These are phyloP conservation scores for Vitis labrusca DNA, from an alignment of 164 flowering plant genomes.

Conservation along the genomic window DNA sequence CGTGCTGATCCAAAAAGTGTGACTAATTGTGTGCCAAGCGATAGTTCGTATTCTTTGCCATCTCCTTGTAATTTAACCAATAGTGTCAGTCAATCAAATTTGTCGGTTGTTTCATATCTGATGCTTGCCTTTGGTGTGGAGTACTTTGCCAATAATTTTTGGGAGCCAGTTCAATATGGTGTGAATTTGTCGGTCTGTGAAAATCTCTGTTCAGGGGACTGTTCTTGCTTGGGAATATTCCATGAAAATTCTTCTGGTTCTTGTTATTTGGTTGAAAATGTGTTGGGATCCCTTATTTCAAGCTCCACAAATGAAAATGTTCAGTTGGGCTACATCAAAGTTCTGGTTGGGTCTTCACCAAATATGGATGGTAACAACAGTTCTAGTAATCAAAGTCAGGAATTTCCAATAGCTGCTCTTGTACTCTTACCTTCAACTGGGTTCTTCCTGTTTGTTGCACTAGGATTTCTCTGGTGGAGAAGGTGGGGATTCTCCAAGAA, in stretches of 20 bases:
- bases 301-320: constrained; percentile 17
- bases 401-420: constrained; percentile 51
- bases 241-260: constrained; percentile 56
- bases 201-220: constrained; percentile 55
- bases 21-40: constrained; percentile 46
- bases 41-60: constrained; percentile 40
- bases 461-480: constrained; percentile 53
- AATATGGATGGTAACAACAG: neutral
- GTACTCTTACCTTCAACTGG: constrained; percentile 64
- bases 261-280: constrained; percentile 51
- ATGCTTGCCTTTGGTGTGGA: constrained; percentile 41
- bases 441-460: constrained; percentile 30
- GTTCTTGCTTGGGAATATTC: constrained; percentile 80
- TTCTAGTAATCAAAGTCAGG: neutral
- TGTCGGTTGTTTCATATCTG: constrained; percentile 40
- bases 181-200: constrained; percentile 46
- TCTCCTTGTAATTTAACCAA: constrained; percentile 35
- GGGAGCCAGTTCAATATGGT: constrained; percentile 28
- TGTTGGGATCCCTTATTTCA: constrained; percentile 62
- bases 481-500: constrained; percentile 17
- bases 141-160: constrained; percentile 54
- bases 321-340: constrained; percentile 56
- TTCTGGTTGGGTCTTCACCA: constrained; percentile 10
- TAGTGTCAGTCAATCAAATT: constrained; percentile 17
- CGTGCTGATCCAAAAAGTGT: constrained; percentile 19